Evolutionary conservation across 2,329 filamentous ascomycete genomes (phyloP).

Genomic region (Ophiocordyceps sinensis): DNA sequence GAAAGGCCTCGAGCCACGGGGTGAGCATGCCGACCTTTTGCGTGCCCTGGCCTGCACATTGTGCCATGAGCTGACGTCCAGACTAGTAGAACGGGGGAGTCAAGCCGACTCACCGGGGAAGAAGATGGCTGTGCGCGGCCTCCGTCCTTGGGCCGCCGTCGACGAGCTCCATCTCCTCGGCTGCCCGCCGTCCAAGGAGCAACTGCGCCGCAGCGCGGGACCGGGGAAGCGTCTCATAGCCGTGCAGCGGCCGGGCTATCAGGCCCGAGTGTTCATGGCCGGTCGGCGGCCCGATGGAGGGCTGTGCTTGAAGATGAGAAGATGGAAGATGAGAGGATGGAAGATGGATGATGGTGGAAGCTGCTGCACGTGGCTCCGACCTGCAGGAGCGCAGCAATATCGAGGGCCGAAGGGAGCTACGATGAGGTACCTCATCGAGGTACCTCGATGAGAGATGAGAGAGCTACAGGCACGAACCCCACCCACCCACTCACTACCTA

Average conservation of each 20-base stretch:
- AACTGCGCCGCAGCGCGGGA: slow-evolving; percentile 13
- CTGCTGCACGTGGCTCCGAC: not conserved
- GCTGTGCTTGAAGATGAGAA: not conserved
- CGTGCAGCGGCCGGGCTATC: slow-evolving; percentile 9
- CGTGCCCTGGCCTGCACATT: slow-evolving; percentile 60
- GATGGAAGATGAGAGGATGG: not conserved
- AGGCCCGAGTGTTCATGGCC: slow-evolving; percentile 4
- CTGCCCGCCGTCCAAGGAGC: not conserved
- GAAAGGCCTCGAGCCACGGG: slow-evolving; percentile 79
- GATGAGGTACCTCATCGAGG: too few relatives aligned
- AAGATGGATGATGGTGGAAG: too few relatives aligned
- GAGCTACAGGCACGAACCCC: too few relatives aligned
- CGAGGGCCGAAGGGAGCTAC: too few relatives aligned
- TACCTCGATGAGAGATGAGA: too few relatives aligned
- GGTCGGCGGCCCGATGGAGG: not conserved
- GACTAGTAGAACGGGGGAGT: not conserved
- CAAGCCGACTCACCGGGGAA: slow-evolving; percentile 32
- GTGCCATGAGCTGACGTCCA: slow-evolving; percentile 1
- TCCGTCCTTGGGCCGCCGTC: slow-evolving; percentile 8
- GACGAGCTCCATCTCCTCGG: slow-evolving; percentile 13
- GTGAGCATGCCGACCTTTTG: slow-evolving; percentile 79
- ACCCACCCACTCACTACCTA: too few relatives aligned
- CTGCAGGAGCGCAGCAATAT: too few relatives aligned
- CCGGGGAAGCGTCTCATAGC: slow-evolving; percentile 18
- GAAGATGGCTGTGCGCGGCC: slow-evolving; percentile 42